Percentiles rank a stretch among this genome's conserved stretches.
These are phyloP conservation scores for Micractinium sp. DNA, from an alignment of 139 green algal genomes.

Conservation along the genomic window DNA sequence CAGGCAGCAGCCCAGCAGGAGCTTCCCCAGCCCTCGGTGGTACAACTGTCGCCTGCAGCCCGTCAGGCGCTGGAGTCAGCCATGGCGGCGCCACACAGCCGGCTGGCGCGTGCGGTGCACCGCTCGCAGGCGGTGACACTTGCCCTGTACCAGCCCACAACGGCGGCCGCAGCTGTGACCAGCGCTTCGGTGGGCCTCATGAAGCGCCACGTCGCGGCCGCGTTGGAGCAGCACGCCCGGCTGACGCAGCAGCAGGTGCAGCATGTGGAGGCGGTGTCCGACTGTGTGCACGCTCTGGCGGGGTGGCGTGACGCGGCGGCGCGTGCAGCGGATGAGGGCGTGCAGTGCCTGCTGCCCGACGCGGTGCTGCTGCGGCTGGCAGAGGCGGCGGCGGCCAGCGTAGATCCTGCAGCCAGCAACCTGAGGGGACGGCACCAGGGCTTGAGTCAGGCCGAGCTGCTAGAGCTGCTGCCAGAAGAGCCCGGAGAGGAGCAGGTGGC, in stretches of 20 bases:
- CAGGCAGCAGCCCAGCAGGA: neutral
- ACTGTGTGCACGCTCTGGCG: constrained; percentile 61
- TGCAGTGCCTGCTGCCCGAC: constrained; percentile 58
- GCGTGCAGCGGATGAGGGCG: constrained; percentile 45
- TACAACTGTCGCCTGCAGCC: neutral
- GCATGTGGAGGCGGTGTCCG: constrained; percentile 8
- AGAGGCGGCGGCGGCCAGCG: neutral
- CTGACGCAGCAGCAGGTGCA: constrained; percentile 22
- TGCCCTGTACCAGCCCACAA: constrained; percentile 33
- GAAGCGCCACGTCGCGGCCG: neutral
- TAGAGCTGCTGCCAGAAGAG: neutral
- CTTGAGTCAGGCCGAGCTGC: neutral
- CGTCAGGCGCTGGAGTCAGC: neutral
- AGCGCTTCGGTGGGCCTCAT: neutral
- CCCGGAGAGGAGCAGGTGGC: neutral
- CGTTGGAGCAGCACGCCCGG: neutral
- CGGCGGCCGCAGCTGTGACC: constrained; percentile 8
- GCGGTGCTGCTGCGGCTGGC: constrained; percentile 44
- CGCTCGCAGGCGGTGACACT: constrained; percentile 46
- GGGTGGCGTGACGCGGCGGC: constrained; percentile 64
- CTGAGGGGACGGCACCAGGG: neutral
- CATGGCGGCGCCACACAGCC: neutral
- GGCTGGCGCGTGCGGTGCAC: constrained; percentile 25
- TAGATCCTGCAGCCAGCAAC: neutral
- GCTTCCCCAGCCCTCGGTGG: neutral